These are phyloP conservation scores for Hypocrella siamensis DNA, from an alignment of 2,329 filamentous ascomycete species.

Conservation along the genomic window DNA sequence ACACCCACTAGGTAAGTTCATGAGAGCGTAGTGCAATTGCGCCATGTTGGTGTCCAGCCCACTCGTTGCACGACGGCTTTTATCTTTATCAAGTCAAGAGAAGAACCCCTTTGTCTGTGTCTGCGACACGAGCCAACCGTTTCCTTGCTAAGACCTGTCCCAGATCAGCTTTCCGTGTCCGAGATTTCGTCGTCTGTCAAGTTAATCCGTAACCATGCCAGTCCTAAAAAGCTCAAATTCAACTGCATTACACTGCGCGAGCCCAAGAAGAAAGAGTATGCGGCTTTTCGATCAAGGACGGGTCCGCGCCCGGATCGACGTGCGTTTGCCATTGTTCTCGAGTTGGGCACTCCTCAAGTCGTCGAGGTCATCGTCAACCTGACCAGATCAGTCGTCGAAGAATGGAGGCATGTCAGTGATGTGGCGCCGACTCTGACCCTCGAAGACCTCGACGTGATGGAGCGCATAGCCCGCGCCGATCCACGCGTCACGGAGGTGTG, in stretches of 20 bases:
- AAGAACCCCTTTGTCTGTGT: too few species aligned
- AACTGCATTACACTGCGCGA: slow-evolving; percentile 55
- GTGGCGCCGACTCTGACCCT: slow-evolving; percentile 48
- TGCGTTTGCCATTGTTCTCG: slow-evolving; percentile 32
- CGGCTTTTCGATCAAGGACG: slow-evolving; percentile 38
- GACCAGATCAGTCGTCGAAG: slow-evolving; percentile 22
- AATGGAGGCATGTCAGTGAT: slow-evolving; percentile 28
- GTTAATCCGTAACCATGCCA: slow-evolving; percentile 25
- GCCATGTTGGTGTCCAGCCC: neutral
- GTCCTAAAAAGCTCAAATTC: slow-evolving; percentile 21
- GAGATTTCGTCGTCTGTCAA: slow-evolving; percentile 36
- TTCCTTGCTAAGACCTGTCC: too few species aligned
- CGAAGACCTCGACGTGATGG: slow-evolving; percentile 65
- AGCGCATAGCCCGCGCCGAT: slow-evolving; percentile 51
- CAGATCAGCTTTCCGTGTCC: slow-evolving; percentile 36
- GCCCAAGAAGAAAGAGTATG: slow-evolving; percentile 45
- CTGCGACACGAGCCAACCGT: neutral
- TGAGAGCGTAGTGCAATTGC: neutral
- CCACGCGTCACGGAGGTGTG: slow-evolving; percentile 65
- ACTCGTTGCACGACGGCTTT: neutral
- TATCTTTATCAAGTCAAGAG: slow-evolving; percentile 1
- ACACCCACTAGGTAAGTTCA: slow-evolving; percentile 20
- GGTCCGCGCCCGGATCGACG: slow-evolving; percentile 32
- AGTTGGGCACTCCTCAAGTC: slow-evolving; percentile 21
- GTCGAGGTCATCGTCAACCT: slow-evolving; percentile 36